Base-by-base conservation (phyloP, 2,329 filamentous ascomycete genomes). In the Nigrograna mackinnonii region DNA sequence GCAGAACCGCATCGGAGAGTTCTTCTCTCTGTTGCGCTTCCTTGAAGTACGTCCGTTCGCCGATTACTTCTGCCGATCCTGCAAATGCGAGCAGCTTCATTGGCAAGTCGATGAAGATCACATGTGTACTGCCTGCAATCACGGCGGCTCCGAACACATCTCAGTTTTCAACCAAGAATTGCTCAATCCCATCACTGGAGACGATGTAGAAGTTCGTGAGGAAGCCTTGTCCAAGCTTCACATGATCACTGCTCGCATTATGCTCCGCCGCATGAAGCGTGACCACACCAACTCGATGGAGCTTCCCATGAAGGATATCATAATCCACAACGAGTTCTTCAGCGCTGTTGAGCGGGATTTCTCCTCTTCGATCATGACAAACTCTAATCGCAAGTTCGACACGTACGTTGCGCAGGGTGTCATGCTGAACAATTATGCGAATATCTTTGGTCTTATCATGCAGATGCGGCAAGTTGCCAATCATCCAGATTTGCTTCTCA, bases 391-490 rank as follows among this genome's bases (percentile, higher is more conserved):
- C 47, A 85, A 91, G 57, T 99, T 97, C 54, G 89, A 97, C 62
- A 97, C 91, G 0, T 99, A 97, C 54, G 94, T 97, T 26, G 87
- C 90, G 14, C 89, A 91, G 50, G 91, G 91, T 73, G 92, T 97
- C 16, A 83, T 99, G 69, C 80, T 99, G 38, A 78, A 97, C 76
- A 67, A 67, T 65, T 97, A 97, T 57, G 94, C 94, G 73, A 99
- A 99, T 67, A 97, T 99, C 52, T 99, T 99, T 60, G 92, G 91
- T 62, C 79, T 99, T 41, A 96, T 99, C 62, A 97, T 97, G 90
- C 91, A 96, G 69, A 97, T 99, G 92, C 87, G 94, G 41, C 94
- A 99, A 72, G 89, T 96, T 19, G 91, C 94, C 6, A 94, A 99
- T 54, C 94, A 99, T 64, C 94, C 94, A 0, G 94, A 99, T 70